Evolutionary conservation across 768 basidiomycete genomes (phyloP), one percentile per base, ranked within the genome.

Genomic region (Leccinum subtestaceum): DNA sequence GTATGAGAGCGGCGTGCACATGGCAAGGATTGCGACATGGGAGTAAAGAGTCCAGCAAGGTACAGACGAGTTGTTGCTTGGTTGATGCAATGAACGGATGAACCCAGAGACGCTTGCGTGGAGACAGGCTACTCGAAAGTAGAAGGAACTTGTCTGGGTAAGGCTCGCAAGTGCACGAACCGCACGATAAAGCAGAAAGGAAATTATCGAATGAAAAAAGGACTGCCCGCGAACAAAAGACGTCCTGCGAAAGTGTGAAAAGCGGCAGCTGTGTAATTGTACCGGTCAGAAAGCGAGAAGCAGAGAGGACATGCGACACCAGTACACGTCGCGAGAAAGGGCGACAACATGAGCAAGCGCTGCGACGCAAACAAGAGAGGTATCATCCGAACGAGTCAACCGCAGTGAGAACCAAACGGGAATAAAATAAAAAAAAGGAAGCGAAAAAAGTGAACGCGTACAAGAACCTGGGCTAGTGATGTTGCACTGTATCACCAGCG

Each of bases 401-500:
- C 70, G 65, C 65, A 59, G 65, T 74, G 72, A 73, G 72, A 73
- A 69, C 62, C 63, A 66, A 66, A 61, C 57, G 60, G 63, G 54
- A 70, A 75, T 72, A 75, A 66, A 72, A 72, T 73, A 72, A 69
- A 69, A 70, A 70, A 48, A 48, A 45, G 12, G 15, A 19, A 19
- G 43, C 9, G 40, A 68, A 70, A 70, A 70, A 48, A 48, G 25
- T 7, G 64, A 60, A 68, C 61, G 65, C 70, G 73, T 65, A 73
- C 72, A 70, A 63, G 69, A 71, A 74, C 69, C 70, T 58, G 75
- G 63, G 73, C 63, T 74, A 76, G 65, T 76, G 74, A 68, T 81
- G 79, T 65, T 80, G 79, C 60, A 74, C 73, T 31, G 79, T 78
- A 65, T 80, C 81, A 62, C 76, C 81, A 62, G 75, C 74, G 67